Evolutionary conservation across 2,329 filamentous ascomycete species (phyloP).

Genomic region (Zalaria obscura): DNA sequence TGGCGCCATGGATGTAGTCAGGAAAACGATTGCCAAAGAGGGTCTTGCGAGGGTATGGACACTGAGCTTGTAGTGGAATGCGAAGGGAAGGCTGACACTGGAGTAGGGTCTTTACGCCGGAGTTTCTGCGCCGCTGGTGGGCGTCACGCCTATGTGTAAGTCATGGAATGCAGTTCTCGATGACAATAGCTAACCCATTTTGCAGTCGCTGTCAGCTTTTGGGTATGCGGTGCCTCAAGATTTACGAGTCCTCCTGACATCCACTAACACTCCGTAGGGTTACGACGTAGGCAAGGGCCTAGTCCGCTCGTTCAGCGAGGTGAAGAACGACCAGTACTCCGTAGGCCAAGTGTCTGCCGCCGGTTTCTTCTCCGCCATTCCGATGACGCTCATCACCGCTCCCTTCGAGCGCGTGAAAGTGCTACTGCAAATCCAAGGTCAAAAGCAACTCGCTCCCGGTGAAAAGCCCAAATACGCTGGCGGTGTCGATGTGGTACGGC

Average conservation of each 20-base stretch:
- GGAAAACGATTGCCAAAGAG: slow-evolving; percentile 75
- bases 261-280: slow-evolving; percentile 41
- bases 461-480: slow-evolving; percentile 88
- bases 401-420: slow-evolving; percentile 99
- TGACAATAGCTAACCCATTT: slow-evolving; percentile 7
- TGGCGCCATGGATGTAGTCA: slow-evolving; percentile 80
- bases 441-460: slow-evolving; percentile 69
- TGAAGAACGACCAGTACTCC: slow-evolving; percentile 56
- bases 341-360: slow-evolving; percentile 82
- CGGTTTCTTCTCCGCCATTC: slow-evolving; percentile 94
- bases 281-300: slow-evolving; percentile 92
- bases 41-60: slow-evolving; percentile 45
- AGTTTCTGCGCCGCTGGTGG: slow-evolving; percentile 84
- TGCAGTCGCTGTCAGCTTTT: slow-evolving; percentile 52
- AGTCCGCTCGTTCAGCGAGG: slow-evolving; percentile 53
- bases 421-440: slow-evolving; percentile 91
- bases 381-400: slow-evolving; percentile 96
- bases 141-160: slow-evolving; percentile 98
- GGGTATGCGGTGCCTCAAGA: slow-evolving; percentile 26
- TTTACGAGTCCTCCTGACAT: not conserved
- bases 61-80: not conserved
- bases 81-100: not conserved
- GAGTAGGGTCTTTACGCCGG: slow-evolving; percentile 79
- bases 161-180: slow-evolving; percentile 12
- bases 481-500: slow-evolving; percentile 77